Evolutionary conservation across 2,329 filamentous ascomycete genomes (phyloP), one percentile per base, ranked within the genome.

Genomic region (Colletotrichum sidae): DNA sequence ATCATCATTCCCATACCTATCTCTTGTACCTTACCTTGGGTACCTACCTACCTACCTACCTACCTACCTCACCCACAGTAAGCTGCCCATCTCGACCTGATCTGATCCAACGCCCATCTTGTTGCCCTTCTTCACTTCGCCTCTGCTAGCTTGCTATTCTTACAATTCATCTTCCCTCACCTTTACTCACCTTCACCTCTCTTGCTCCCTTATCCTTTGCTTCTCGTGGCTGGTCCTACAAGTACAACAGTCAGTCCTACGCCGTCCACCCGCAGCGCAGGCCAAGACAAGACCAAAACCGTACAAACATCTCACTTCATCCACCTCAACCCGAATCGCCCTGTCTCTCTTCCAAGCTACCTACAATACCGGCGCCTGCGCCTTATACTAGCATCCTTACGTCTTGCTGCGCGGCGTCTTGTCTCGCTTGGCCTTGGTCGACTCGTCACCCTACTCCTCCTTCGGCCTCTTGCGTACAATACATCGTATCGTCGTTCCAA

Each of bases 1-100:
- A 25, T 25, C 56, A 45, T 60, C 56, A 60, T 65, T 50, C 35
- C 51, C 55, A 45, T 65, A 51, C 33, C 62, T 51, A 13, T 15
- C 52, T 56, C 6, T 15, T 15, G 4, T 12, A 44, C 42, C 12
- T 15, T 15, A 44, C 4, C 41, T 44, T 12, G 12, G 9, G 41
- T 12, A 44, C n/a, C 35, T 56, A 10, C 34, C 15, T n/a, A 42
- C 42, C 15, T 35, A 42, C 45, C n/a, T 17, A 17, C 17, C 17
- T 17, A 17, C 17, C 17, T 17, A 17, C 17, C 17, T 54, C n/a
- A 25, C 17, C 39, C 15, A 15, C 15, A 15, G 15, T 35, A 11
- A 13, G 17, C 10, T 11, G 46, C 8, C 34, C 45, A 35, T 13
- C 52, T 17, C 37, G 51, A 53, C 37, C 44, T 17, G 44, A 46